These are phyloP conservation scores for Mycosphaerella sp. DNA, from an alignment of 2,329 filamentous ascomycete genomes.

Conservation along the genomic window DNA sequence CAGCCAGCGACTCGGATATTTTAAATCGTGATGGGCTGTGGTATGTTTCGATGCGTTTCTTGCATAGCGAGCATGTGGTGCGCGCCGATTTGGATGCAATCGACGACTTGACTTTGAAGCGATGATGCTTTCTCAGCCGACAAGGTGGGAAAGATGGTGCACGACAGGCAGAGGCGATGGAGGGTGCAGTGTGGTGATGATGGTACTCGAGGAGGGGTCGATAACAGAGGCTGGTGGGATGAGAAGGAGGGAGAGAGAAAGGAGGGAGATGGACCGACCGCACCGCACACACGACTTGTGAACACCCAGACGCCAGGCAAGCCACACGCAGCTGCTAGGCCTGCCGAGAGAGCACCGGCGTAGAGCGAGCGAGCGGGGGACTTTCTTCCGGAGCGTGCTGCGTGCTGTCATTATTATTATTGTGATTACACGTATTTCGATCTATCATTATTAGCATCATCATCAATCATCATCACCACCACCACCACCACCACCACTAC, in stretches of 20 bases:
- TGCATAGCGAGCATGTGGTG: neutral
- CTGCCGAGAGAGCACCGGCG: neutral
- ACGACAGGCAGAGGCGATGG: neutral
- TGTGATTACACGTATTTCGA: too few relatives aligned
- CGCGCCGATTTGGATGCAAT: neutral
- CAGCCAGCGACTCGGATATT: constrained; percentile 24
- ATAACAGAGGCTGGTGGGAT: neutral
- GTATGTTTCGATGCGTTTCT: constrained; percentile 8
- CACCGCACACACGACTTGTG: neutral
- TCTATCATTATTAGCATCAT: neutral
- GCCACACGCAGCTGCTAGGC: neutral
- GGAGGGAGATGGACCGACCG: neutral
- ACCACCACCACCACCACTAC: too few relatives aligned
- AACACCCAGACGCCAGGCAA: neutral
- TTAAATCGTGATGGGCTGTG: constrained; percentile 20
- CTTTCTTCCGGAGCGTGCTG: neutral
- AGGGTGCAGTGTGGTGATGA: neutral
- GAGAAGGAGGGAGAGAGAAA: neutral
- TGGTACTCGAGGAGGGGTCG: neutral
- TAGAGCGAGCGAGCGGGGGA: neutral
- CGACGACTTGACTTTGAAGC: neutral
- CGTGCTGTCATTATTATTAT: neutral
- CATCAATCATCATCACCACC: too few relatives aligned
- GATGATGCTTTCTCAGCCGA: neutral
- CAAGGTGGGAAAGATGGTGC: neutral